phyloP scores from a whole-genome alignment of 1,284 basidiomycete species.

The Golubevia pallescens region DNA sequence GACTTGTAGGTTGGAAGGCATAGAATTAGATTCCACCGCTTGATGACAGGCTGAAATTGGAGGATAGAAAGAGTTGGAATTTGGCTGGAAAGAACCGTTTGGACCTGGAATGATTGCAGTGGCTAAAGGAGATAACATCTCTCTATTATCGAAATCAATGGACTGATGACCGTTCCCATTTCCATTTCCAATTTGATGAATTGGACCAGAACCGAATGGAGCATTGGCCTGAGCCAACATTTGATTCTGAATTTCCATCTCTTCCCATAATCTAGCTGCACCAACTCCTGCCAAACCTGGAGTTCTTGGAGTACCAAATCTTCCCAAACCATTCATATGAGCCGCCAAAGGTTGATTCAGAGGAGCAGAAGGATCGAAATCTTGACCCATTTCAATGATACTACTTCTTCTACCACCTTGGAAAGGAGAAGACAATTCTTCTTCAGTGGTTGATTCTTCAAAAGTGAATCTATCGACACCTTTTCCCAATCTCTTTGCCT shows the following conservation, averaged over 20 bases:
- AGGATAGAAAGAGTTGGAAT: too few species aligned
- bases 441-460: conserved; percentile 28
- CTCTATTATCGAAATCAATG: too few species aligned
- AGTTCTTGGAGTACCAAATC: conserved; percentile 15
- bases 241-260: not conserved
- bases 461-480: conserved; percentile 24
- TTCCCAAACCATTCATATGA: conserved; percentile 25
- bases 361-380: conserved; percentile 6
- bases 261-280: not conserved
- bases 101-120: too few species aligned
- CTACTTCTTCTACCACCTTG: not conserved
- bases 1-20: too few species aligned
- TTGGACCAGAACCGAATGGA: not conserved
- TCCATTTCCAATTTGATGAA: not conserved
- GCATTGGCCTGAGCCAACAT: not conserved
- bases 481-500: conserved; percentile 27
- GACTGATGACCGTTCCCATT: not conserved
- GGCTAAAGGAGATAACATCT: too few species aligned
- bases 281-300: conserved; percentile 15
- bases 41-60: too few species aligned
- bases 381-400: conserved; percentile 2
- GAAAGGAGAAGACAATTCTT: conserved; percentile 4
- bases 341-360: conserved; percentile 23
- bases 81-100: too few species aligned
- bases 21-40: too few species aligned